A percentile compares a stretch with the other conserved stretches of the same genome.
phyloP scores from a whole-genome alignment of 139 green algal species.

The Microglena sp. region DNA sequence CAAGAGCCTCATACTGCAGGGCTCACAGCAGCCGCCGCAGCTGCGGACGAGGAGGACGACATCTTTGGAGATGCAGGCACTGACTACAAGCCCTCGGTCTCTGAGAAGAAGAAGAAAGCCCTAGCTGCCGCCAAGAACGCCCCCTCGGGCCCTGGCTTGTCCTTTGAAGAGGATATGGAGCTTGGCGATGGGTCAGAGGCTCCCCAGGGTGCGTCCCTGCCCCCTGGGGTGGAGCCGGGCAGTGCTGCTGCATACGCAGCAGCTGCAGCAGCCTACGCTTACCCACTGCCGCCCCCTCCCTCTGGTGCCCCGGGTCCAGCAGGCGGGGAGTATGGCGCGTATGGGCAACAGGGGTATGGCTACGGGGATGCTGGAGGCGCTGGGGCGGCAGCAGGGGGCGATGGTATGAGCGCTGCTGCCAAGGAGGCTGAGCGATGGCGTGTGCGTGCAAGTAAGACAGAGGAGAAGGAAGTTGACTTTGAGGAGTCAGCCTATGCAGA shows the following conservation, averaged over 20 bases:
- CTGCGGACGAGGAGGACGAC: conserved; percentile 65
- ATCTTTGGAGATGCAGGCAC: conserved; percentile 87
- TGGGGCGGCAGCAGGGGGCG: conserved; percentile 10
- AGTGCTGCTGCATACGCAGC: background rate
- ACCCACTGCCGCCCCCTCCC: no score
- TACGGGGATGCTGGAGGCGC: background rate
- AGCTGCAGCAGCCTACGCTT: background rate
- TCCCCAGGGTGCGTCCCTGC: conserved; percentile 8
- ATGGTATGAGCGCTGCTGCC: background rate
- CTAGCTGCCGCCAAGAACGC: background rate
- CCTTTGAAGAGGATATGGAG: conserved; percentile 36
- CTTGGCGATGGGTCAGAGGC: conserved; percentile 36
- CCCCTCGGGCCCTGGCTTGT: background rate
- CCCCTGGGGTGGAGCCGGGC: background rate
- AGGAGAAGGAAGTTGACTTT: conserved; percentile 23
- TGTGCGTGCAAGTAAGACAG: conserved; percentile 8
- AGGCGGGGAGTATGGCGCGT: no score
- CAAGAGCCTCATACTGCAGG: no score
- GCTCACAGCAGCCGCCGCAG: conserved; percentile 2
- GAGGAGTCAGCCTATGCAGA: conserved; percentile 52
- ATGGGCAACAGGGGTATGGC: background rate
- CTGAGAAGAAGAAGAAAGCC: conserved; percentile 27
- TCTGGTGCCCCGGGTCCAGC: no score
- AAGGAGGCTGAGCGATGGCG: conserved; percentile 15
- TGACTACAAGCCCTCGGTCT: conserved; percentile 66